Base-by-base conservation (phyloP, 2,329 filamentous ascomycete genomes). In the Cercospora citrullina region DNA sequence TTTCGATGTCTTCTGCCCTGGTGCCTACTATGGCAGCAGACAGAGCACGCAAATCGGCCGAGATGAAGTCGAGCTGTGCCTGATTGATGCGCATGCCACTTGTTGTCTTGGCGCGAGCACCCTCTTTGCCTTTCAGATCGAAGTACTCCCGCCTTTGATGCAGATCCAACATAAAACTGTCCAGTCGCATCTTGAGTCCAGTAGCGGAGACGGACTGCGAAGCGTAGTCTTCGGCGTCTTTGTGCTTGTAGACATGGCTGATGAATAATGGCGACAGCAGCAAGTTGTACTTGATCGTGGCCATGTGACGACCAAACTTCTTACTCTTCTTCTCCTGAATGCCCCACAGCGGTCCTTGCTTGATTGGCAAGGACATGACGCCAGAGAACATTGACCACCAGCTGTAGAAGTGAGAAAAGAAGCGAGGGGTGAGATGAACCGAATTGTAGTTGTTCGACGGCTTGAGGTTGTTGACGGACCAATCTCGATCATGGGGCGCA, bases 331-430 rank as follows among this genome's bases (percentile, higher is more conserved):
- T 97, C 74, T 97, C 95, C 26, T 93, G 87, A 0, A 93, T 93
- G 5, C 94, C 94, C 89, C 94, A 99, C 3, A 99, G 85, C 58
- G 87, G 86, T 16, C 95, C 95, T 81, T 99, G 96, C 0, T 95
- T 92, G 66, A 99, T 91, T 10, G 95, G 96, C 30, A 99, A 84
- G 10, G 94, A 96, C 89, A 98, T 93, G 8, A 94, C 91, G 1
- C 94, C 94, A 8, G 93, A 93, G 80, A 99, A 99, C 73, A 98
- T 88, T 0, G 91, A 94, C 93, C 94, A 98, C 95, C 95, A 99
- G 66, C 90, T 89, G 81, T 94, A 98, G 84, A 99, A 99, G 78
- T 99, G 95, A 0, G 94, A 97, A 79, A 99, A 99, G 83, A 99
- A 97, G 8, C 94, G 90, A 5, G 95, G 95, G 1, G 92, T 95